Conservation (phyloP, 2,329 filamentous ascomycete species). For the Paraconiothyrium sp. region DNA sequence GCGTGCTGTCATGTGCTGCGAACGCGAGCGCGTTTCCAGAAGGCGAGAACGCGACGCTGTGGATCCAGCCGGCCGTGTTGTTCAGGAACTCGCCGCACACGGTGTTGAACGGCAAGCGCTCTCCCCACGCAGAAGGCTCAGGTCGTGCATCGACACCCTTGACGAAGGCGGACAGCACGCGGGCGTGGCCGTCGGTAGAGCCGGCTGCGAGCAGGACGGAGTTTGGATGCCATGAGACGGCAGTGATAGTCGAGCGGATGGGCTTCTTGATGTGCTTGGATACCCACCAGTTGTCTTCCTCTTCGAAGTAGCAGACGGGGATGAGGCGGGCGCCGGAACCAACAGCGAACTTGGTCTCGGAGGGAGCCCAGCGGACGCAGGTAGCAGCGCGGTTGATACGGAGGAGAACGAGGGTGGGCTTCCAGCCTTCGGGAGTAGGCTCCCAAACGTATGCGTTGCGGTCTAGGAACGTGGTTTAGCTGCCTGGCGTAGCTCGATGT, state of each 20-base stretch:
- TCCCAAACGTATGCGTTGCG: conserved; percentile 99
- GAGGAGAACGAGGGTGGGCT: conserved; percentile 94
- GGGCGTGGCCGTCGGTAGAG: conserved; percentile 95
- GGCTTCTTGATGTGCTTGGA: conserved; percentile 99
- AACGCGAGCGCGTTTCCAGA: conserved; percentile 94
- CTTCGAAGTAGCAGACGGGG: conserved; percentile 97
- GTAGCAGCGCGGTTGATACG: conserved; percentile 97
- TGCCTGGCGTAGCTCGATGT: conserved; percentile 15
- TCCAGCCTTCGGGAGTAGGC: conserved; percentile 89
- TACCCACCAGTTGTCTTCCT: conserved; percentile 99
- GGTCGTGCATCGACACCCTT: conserved; percentile 91
- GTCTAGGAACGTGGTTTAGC: conserved; percentile 64
- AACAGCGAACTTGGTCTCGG: conserved; percentile 96
- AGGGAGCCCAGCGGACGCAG: conserved; percentile 96
- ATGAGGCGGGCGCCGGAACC: conserved; percentile 96
- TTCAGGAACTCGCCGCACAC: conserved; percentile 97
- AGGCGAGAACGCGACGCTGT: conserved; percentile 91
- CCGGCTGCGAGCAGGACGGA: conserved; percentile 93
- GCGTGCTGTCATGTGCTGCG: conserved; percentile 92
- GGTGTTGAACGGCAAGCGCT: conserved; percentile 96
- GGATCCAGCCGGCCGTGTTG: conserved; percentile 96
- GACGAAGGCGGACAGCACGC: conserved; percentile 95
- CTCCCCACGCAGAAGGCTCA: conserved; percentile 89
- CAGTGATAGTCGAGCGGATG: conserved; percentile 95
- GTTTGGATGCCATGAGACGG: conserved; percentile 96